Conservation (phyloP, 345 rosid genomes). For the Corymbia maculata region DNA sequence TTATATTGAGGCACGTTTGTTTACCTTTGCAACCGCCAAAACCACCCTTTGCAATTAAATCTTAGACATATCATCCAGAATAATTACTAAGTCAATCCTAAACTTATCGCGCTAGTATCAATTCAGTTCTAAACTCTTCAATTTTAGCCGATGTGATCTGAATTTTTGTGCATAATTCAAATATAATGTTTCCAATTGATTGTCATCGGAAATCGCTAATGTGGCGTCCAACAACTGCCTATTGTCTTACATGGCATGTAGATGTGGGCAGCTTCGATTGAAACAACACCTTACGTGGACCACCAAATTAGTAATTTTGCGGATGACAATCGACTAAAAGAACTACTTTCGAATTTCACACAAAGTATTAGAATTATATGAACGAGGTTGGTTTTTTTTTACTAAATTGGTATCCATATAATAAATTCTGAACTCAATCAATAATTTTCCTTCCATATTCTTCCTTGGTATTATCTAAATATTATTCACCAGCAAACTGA, state of each 20-base stretch:
- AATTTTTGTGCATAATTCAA: no score
- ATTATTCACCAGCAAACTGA: not conserved
- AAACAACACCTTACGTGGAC: not conserved
- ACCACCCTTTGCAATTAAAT: no score
- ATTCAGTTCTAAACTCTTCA: not conserved
- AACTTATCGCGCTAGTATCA: rapidly evolving
- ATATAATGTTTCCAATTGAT: no score
- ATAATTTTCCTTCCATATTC: no score
- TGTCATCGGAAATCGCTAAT: rapidly evolving
- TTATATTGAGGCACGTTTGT: not conserved
- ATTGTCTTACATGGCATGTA: rapidly evolving
- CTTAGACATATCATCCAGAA: not conserved
- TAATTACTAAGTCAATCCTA: not conserved
- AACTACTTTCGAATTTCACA: not conserved
- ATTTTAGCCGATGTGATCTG: not conserved
- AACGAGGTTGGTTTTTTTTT: no score
- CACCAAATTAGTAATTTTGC: rapidly evolving
- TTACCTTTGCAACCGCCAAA: not conserved
- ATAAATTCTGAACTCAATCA: not conserved
- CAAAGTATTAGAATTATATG: no score
- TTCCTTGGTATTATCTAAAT: not conserved
- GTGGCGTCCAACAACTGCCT: rapidly evolving
- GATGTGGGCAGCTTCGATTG: rapidly evolving
- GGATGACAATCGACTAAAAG: rapidly evolving
- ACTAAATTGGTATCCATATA: not conserved